Base-by-base conservation (phyloP, 352 stramenopile species). In the Phytophthora cryptogea region DNA sequence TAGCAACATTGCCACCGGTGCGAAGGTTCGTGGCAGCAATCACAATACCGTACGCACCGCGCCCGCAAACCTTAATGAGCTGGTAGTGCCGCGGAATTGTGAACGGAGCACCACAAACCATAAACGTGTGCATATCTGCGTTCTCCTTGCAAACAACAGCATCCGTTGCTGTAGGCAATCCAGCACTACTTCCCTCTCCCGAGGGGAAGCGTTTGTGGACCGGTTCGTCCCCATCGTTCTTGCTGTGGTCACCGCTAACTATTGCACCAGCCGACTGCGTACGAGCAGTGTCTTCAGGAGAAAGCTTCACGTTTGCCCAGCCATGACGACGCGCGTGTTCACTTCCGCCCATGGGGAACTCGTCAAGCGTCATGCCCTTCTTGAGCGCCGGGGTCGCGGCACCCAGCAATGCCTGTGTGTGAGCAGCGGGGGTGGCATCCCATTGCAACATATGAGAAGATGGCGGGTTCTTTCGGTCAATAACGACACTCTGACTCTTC, bases 21-120 rank as follows among this genome's bases (percentile, higher is more conserved):
- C 74, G 68, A 28, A 78, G 78, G 59, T 96, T 88, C 8, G 86
- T 94, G 6, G 88, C 88, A 9, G 88, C 88, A 54, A 96, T 96
- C 35, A 96, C 88, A 51, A 96, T 94, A 31, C 88, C 88, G 58
- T 96, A 96, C 28, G 86, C 88, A 5, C 88, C 88, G 41, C 88
- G 83, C 5, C 88, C 88, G 54, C 86, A 94, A 9, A 95, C 87
- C 54, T 96, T 96, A 48, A 96, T 94, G 27, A 95, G 72, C 54
- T 94, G 74, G 59, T 96, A 96, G 71, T 94, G 80, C 40, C 78
- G 72, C 8, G 88, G 83, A 42, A 96, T 91, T 42, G 81, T 92
- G 46, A 96, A 96, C 10, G 83, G 84, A 43, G 86, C 87, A n/a
- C 88, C 86, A 39, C 86, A 95, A 30, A 96, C 87, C 78, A 92